Base-by-base conservation (phyloP, 1,284 basidiomycete genomes). In the Ustilago curta region DNA sequence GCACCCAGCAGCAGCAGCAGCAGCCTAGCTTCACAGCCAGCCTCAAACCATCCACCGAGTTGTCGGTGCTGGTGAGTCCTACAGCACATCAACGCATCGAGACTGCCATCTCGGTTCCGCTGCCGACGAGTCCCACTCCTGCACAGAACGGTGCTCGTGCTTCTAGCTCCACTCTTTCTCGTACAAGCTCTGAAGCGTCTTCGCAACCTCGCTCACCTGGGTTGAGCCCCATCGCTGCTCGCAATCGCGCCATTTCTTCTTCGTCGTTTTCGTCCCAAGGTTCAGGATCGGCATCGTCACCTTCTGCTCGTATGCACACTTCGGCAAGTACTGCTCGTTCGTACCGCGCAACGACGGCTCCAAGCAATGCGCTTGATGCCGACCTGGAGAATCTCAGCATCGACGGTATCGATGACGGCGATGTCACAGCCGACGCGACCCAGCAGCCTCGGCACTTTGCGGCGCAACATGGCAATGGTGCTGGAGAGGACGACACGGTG, bases 401-500 rank as follows among this genome's bases (percentile, higher is more conserved):
- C 12, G 51, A 48, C 16, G 37, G 21, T 2, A 32, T 61, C 29
- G 47, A 53, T 8, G 60, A 75, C 3, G 73, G 42, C 1, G 69
- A 76, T 25, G 61, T 50, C 27, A 65, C 65, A 6, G 61, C 55
- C 5, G 73, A 76, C 25, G 58, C 62, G 1, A 76, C 72, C 12
- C 52, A 56, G 40, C 73, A 59, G 37, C 53, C 60, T 1, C 62
- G 60, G 3, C 44, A 49, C 8, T 4, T 39, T 8, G 8, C 32
- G 8, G 21, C 37, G 5, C 21, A 43, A 29, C 39, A 39, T 3
- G 14, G 21, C 8, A 39, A 27, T 5, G 45, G 51, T 3, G n/a
- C 55, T 16, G 58, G 43, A 7, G 66, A 64, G 19, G 78, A 80
- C 42, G 78, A 80, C 16, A 80, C 78, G 8, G 19, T 79, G 6